phyloP scores from a whole-genome alignment of 768 basidiomycete species.

The Lactifluus pinguis region DNA sequence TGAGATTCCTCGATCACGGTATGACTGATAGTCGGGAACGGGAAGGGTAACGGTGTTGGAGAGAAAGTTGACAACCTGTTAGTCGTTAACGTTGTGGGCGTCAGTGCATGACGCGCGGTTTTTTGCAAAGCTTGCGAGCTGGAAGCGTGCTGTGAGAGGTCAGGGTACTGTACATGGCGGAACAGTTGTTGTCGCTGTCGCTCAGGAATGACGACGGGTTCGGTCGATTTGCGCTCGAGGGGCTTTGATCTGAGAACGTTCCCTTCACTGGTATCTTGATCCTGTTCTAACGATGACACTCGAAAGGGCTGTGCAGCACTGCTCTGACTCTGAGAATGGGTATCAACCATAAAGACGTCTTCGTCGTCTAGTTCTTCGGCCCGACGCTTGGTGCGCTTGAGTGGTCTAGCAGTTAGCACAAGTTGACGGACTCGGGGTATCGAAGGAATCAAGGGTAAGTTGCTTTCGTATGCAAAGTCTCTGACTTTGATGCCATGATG shows the following conservation, averaged over 20 bases:
- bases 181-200: background rate
- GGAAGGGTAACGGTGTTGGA: background rate
- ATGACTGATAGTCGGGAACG: conserved; percentile 6
- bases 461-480: conserved; percentile 65
- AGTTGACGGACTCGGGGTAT: conserved; percentile 41
- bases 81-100: background rate
- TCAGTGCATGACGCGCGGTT: background rate
- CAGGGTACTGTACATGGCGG: conserved; percentile 11
- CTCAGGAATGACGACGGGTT: conserved; percentile 12
- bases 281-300: background rate
- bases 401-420: conserved; percentile 33
- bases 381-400: conserved; percentile 31
- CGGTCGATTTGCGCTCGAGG: conserved; percentile 16
- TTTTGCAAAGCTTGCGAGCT: conserved; percentile 2
- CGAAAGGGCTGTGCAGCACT: background rate
- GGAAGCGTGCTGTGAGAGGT: conserved; percentile 9
- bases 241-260: conserved; percentile 1
- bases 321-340: conserved; percentile 9
- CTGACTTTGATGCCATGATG: conserved; percentile 36
- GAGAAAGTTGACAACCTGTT: background rate
- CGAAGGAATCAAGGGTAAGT: conserved; percentile 49
- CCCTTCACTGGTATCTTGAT: background rate
- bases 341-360: conserved; percentile 15
- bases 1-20: conserved; percentile 28
- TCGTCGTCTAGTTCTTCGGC: conserved; percentile 25